Evolutionary conservation across 2,329 filamentous ascomycete species (phyloP), one percentile per base, ranked within the genome.

Genomic region (Venturiaceae sp.): DNA sequence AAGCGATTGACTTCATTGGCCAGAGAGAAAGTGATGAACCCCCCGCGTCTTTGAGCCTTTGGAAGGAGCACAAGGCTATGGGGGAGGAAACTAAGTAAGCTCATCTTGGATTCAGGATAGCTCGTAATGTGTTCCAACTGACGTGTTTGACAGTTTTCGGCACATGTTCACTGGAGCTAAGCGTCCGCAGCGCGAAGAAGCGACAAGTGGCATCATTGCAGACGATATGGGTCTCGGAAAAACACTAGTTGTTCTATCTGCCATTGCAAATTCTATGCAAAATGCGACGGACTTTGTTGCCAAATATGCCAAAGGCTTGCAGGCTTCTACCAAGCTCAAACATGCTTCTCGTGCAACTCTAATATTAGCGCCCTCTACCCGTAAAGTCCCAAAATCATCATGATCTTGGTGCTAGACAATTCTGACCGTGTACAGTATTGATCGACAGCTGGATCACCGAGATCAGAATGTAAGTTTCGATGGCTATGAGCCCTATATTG

Each of bases 341-440:
- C 62, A 89, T 88, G 65, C 86, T 99, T 65, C 92, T 97, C 37
- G 99, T 97, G 82, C 99, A 99, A 76, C 94, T 94, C 21, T 91
- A 92, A 2, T 94, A 94, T 0, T 87, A 86, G 62, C 80, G 86
- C 55, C 86, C 94, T 68, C 97, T 96, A 72, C 83, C 86, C 66
- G 91, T 95, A 59, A 92, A 96, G 70, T 87, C 95, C 64, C 90
- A 90, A 72, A 95, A 99, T 66, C 90, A 94, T 5, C 16, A 54
- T 92, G 90, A 74, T 92, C 92, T 53, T 84, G 89, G 59, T 99
- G 97, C 81, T 94, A 99, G 72, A 94, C 97, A 53, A 78, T 99
- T 8, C 81, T 99, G 60, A 99, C 94, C 1, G 99, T 94, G 0
- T 99, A 97, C 75, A 65, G 63, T 69, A 6, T 66, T 69, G 66